Evolutionary conservation across 202 grass and related monocot genomes (phyloP).

Genomic region (Thinopyrum obtusiflorum): DNA sequence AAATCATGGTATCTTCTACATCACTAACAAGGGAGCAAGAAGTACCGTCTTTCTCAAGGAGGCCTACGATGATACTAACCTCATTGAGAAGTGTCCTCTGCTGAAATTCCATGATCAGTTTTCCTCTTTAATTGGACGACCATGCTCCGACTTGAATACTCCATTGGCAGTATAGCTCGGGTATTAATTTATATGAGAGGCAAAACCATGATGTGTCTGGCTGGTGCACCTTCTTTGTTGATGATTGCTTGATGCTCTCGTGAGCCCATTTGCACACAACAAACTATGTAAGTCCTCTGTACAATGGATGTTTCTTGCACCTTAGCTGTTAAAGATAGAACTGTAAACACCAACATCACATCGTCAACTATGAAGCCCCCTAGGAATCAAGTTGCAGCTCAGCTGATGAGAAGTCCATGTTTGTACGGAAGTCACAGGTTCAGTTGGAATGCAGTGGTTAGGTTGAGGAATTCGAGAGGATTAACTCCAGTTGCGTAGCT

Average conservation of each 20-base stretch:
- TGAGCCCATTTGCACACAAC: background rate
- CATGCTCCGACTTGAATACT: slow-evolving; percentile 38
- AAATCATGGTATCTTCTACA: slow-evolving; percentile 93
- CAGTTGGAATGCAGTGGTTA: background rate
- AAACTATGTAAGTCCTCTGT: background rate
- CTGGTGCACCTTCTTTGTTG: background rate
- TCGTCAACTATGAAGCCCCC: slow-evolving; percentile 4
- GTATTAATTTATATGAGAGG: slow-evolving; percentile 22
- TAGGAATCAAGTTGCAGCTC: slow-evolving; percentile 1
- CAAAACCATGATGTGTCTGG: background rate
- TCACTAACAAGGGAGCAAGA: slow-evolving; percentile 85
- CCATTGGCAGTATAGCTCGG: slow-evolving; percentile 25
- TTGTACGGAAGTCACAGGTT: slow-evolving; percentile 22
- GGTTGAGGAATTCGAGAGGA: background rate
- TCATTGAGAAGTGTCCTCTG: slow-evolving; percentile 72
- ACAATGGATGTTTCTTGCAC: background rate
- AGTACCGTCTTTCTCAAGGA: slow-evolving; percentile 91
- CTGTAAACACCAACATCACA: background rate
- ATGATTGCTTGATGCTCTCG: slow-evolving; percentile 1
- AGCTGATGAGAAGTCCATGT: background rate
- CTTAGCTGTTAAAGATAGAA: slow-evolving; percentile 17
- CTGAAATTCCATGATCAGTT: slow-evolving; percentile 70
- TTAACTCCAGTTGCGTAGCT: slow-evolving; percentile 20
- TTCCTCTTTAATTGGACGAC: slow-evolving; percentile 62
- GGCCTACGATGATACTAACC: slow-evolving; percentile 57